Evolutionary conservation across 768 basidiomycete species (phyloP).

Genomic region (Cytidiella melzeri): DNA sequence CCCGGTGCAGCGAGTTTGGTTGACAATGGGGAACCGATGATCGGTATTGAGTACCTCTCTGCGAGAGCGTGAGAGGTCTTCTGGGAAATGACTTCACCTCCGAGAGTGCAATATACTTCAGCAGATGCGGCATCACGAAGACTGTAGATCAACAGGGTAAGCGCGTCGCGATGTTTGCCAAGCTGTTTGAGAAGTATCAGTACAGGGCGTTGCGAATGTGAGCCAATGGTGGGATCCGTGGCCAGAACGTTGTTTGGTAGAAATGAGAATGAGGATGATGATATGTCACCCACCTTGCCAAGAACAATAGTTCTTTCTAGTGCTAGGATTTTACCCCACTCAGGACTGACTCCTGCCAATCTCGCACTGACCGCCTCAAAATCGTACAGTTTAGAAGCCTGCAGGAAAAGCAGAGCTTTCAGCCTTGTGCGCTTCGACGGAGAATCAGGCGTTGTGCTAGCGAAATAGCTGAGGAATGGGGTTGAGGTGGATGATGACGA

Average conservation of each 20-base stretch:
- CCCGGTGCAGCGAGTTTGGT: conserved; percentile 23
- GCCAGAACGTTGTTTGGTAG: not conserved
- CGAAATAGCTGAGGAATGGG: conserved; percentile 69
- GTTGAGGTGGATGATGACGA: conserved; percentile 13
- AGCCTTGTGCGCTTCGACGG: conserved; percentile 66
- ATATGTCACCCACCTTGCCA: conserved; percentile 69
- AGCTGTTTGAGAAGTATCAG: conserved; percentile 39
- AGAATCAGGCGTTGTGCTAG: conserved; percentile 78
- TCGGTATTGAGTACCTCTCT: conserved; percentile 40
- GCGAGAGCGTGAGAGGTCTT: conserved; percentile 49
- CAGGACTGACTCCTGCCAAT: conserved; percentile 33
- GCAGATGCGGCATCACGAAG: conserved; percentile 73
- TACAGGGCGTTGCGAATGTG: conserved; percentile 11
- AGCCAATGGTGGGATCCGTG: too few species aligned
- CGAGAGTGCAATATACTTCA: conserved; percentile 80
- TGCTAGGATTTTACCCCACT: conserved; percentile 42
- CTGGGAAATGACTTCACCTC: conserved; percentile 65
- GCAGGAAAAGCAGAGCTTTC: conserved; percentile 73
- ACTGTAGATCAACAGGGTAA: conserved; percentile 60
- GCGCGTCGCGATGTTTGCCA: conserved; percentile 53
- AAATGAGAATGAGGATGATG: conserved; percentile 7
- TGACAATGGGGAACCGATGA: not conserved
- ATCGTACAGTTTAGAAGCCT: conserved; percentile 70
- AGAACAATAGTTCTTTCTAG: conserved; percentile 77
- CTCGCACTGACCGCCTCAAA: conserved; percentile 37